Evolutionary conservation across 768 basidiomycete species (phyloP).

Genomic region (Astraeus odoratus): DNA sequence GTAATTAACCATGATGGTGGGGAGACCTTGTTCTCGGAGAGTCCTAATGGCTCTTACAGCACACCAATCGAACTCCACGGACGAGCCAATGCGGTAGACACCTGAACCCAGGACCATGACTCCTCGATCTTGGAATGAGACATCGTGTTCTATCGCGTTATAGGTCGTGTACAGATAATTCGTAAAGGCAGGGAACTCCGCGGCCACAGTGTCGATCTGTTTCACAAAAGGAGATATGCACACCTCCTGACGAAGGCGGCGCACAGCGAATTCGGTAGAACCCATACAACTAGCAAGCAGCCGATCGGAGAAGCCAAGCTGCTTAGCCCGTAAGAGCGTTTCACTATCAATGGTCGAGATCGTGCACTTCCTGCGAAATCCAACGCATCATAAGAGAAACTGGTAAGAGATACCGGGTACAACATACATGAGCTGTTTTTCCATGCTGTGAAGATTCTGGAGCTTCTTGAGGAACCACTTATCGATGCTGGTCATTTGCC

Average conservation of each 20-base stretch:
- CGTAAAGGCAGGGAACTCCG: constrained; percentile 97
- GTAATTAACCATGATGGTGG: constrained; percentile 99
- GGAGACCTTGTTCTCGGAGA: constrained; percentile 87
- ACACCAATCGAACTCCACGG: constrained; percentile 99
- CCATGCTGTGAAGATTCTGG: constrained; percentile 76
- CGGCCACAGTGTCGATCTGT: constrained; percentile 98
- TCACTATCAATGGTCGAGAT: constrained; percentile 56
- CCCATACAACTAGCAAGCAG: constrained; percentile 78
- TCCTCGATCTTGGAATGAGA: constrained; percentile 84
- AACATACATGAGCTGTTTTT: constrained; percentile 66
- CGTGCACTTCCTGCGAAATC: constrained; percentile 45
- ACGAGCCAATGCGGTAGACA: constrained; percentile 97
- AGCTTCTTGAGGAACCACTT: constrained; percentile 96
- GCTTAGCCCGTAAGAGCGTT: constrained; percentile 77
- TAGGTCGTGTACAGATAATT: constrained; percentile 99
- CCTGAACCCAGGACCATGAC: constrained; percentile 98
- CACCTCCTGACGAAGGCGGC: constrained; percentile 79
- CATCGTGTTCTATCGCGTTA: constrained; percentile 92
- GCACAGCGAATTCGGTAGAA: constrained; percentile 90
- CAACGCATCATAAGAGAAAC: constrained; percentile 1
- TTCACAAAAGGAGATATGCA: constrained; percentile 89
- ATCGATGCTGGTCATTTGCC: constrained; percentile 98
- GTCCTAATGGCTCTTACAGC: constrained; percentile 96
- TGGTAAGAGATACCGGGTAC: neutral
- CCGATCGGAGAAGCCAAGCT: constrained; percentile 93